Base-by-base conservation (phyloP, 495 filamentous ascomycete genomes). In the Aspergillus homomorphus region DNA sequence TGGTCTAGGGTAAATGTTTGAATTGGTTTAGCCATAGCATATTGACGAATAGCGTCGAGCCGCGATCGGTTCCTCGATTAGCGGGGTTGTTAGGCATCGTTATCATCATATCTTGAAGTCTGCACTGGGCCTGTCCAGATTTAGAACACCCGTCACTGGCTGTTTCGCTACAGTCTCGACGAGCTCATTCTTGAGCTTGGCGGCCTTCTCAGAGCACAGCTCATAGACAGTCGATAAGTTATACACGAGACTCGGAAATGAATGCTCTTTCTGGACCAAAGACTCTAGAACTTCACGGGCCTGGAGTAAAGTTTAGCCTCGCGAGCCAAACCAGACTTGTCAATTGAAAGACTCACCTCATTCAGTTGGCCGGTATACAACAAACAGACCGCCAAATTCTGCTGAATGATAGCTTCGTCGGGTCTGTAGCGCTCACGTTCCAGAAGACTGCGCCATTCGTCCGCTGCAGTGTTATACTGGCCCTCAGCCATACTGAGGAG, bases 191-290 rank as follows among this genome's bases (percentile, higher is more conserved):
- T 96, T 98, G 64, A 87, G 69, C 16, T 77, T 77, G 49, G 78
- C 73, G n/a, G 87, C 79, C 58, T 80, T 80, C 56, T 98, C 92
- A 1, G 87, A 90, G 63, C 89, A 93, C 5, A 98, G 82, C 70
- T 98, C 94, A 67, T 96, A 98, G 62, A 96, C 82, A 0, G 94
- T 97, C 16, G 84, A 81, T 8, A 98, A 76, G 67, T 98, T 98
- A 71, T 97, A 98, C 1, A 91, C 80, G 18, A 95, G 68, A 9
- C 87, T 88, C 45, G 85, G 82, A 60, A 92, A 95, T 0, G 84
- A 82, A 20, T 83, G 73, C 7, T 84, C 81, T 1, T 74, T 64
- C 6, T 83, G 80, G 8, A 91, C 71, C 20, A 93, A 72, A 0
- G 74, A 70, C 62, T 91, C 88, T 1, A 96, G 73, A 5, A 88